Evolutionary conservation across 176 grass and related monocot genomes (phyloP).

Genomic region (Tillandsia fasciculata): DNA sequence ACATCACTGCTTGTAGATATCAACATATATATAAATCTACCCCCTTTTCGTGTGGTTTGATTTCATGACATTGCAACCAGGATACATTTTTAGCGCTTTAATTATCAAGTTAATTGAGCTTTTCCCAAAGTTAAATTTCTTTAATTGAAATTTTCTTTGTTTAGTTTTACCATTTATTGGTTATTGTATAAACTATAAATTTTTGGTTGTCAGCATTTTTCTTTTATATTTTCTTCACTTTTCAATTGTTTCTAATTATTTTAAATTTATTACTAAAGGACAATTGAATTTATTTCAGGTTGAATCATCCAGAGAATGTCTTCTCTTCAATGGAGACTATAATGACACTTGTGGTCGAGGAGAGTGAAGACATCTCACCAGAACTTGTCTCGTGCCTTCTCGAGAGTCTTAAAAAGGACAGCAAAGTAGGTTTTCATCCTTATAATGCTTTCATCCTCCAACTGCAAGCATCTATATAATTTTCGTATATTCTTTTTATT

Average conservation of each 20-base stretch:
- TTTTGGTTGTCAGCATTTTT: too few relatives aligned
- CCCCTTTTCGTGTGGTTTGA: too few relatives aligned
- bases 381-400: slow-evolving; percentile 51
- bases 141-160: too few relatives aligned
- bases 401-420: slow-evolving; percentile 44
- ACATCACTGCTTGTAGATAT: too few relatives aligned
- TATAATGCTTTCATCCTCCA: background rate
- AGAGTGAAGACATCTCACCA: slow-evolving; percentile 58
- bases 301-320: slow-evolving; percentile 42
- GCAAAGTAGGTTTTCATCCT: slow-evolving; percentile 37
- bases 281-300: slow-evolving; percentile 21
- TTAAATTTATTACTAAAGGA: background rate
- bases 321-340: slow-evolving; percentile 56
- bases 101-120: too few relatives aligned
- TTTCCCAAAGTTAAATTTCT: too few relatives aligned
- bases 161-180: too few relatives aligned
- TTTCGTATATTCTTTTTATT: slow-evolving; percentile 3
- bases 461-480: background rate
- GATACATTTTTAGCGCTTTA: too few relatives aligned
- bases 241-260: background rate
- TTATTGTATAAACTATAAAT: too few relatives aligned
- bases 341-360: slow-evolving; percentile 65
- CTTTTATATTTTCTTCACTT: background rate
- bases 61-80: too few relatives aligned
- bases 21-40: too few relatives aligned